Conservation (phyloP, 176 grass and related monocot species). For the Triticum dicoccoides region DNA sequence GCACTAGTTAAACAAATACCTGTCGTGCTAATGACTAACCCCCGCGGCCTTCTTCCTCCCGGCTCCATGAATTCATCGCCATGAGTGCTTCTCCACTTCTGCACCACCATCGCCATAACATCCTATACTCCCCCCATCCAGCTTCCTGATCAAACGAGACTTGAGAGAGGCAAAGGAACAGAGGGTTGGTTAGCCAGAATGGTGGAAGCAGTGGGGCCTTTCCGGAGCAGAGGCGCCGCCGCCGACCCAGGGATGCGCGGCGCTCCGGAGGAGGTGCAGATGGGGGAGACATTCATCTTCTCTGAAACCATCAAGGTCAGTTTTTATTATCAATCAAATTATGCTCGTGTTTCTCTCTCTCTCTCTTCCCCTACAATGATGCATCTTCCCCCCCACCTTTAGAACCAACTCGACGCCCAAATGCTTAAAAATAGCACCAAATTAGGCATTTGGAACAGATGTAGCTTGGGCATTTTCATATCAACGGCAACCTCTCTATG, state of each 20-base stretch:
- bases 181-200: background rate
- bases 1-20: constrained; percentile 31
- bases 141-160: background rate
- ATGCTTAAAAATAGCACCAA: background rate
- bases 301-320: constrained; percentile 79
- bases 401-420: background rate
- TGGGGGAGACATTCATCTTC: constrained; percentile 62
- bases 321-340: background rate
- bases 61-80: background rate
- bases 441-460: background rate
- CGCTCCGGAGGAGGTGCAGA: constrained; percentile 62
- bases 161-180: background rate
- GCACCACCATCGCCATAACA: background rate
- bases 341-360: background rate
- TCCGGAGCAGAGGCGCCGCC: constrained; percentile 17
- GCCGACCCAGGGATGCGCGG: constrained; percentile 17
- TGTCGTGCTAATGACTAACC: constrained; percentile 37
- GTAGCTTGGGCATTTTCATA: background rate
- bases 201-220: constrained; percentile 34
- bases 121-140: background rate
- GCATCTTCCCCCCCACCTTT: background rate
- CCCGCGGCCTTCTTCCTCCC: constrained; percentile 22
- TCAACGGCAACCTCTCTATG: background rate
- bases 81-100: background rate
- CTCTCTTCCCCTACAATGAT: background rate